A percentile compares a stretch with the other conserved stretches of the same genome.
Conservation (phyloP, 306 rosid species). For the Luffa aegyptiaca region DNA sequence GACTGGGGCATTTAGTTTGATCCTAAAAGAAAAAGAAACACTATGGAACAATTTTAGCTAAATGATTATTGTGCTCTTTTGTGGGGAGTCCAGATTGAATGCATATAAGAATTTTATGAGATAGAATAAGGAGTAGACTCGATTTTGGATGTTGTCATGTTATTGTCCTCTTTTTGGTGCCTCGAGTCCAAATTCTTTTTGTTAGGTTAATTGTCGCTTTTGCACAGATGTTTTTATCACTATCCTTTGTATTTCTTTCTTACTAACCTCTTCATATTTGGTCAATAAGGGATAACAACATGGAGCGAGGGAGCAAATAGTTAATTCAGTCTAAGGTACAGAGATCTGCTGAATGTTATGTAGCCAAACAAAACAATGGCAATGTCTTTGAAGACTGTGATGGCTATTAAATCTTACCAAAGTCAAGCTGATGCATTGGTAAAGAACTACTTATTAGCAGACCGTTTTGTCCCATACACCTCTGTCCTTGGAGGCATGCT, state of each 20-base stretch:
- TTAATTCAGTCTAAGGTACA: conserved; percentile 3
- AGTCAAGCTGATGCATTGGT: conserved; percentile 33
- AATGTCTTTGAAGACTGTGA: conserved; percentile 22
- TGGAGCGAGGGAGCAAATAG: conserved; percentile 18
- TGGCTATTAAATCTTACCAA: conserved; percentile 44
- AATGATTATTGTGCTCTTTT: not conserved
- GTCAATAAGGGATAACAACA: conserved; percentile 14
- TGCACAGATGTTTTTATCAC: not conserved
- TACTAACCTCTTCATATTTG: not conserved
- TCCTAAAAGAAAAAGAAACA: not conserved
- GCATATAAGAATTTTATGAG: not conserved
- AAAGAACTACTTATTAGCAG: conserved; percentile 36
- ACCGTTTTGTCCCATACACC: conserved; percentile 31
- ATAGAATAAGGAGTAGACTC: not conserved
- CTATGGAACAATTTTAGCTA: not conserved
- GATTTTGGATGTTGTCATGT: not conserved
- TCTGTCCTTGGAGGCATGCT: conserved; percentile 40
- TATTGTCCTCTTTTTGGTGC: not conserved
- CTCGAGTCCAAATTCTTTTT: not conserved
- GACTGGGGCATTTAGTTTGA: not conserved
- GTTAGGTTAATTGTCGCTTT: not conserved
- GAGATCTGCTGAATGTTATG: conserved; percentile 5
- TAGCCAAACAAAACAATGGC: conserved; percentile 18
- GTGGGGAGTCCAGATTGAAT: not conserved
- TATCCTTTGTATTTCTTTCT: not conserved